These are phyloP conservation scores for Persicaria maculosa DNA, from an alignment of 148 eudicot genomes.

Conservation along the genomic window DNA sequence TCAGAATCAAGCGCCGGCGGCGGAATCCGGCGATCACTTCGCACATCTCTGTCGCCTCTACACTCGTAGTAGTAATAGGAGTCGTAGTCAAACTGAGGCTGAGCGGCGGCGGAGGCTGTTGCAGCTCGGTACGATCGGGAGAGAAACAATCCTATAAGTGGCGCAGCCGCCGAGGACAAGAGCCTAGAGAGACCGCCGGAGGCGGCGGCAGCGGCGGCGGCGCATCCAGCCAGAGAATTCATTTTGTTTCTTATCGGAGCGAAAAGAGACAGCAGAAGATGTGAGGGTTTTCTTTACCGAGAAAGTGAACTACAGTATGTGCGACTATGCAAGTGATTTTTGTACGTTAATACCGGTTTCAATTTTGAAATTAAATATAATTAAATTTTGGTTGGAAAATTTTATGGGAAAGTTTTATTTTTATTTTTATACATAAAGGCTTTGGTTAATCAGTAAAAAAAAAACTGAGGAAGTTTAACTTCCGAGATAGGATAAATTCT, in stretches of 20 bases:
- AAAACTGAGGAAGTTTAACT: too few species aligned
- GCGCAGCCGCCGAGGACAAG: neutral
- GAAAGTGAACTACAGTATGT: neutral
- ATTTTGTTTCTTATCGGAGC: neutral
- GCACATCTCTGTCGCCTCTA: neutral
- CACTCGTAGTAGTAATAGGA: conserved; percentile 12
- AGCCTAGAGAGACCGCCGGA: neutral
- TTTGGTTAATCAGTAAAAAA: too few species aligned
- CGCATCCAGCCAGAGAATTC: neutral
- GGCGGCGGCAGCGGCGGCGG: conserved; percentile 6
- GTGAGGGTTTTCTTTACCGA: neutral
- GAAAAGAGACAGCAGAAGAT: neutral
- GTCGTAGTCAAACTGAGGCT: conserved; percentile 31
- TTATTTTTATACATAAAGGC: too few species aligned
- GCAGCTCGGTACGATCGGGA: conserved; percentile 13
- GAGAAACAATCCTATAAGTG: neutral
- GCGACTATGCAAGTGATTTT: neutral
- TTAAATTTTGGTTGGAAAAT: too few species aligned
- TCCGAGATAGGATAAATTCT: too few species aligned
- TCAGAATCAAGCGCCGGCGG: conserved; percentile 14
- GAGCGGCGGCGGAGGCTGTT: conserved; percentile 20
- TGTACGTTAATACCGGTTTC: too few species aligned
- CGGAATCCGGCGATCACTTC: neutral
- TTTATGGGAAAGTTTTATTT: too few species aligned
- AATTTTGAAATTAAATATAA: too few species aligned